A percentile compares a stretch with the other conserved stretches of the same genome.
phyloP scores from a whole-genome alignment of 148 eudicot genomes.

The Chenopodium quinoa region DNA sequence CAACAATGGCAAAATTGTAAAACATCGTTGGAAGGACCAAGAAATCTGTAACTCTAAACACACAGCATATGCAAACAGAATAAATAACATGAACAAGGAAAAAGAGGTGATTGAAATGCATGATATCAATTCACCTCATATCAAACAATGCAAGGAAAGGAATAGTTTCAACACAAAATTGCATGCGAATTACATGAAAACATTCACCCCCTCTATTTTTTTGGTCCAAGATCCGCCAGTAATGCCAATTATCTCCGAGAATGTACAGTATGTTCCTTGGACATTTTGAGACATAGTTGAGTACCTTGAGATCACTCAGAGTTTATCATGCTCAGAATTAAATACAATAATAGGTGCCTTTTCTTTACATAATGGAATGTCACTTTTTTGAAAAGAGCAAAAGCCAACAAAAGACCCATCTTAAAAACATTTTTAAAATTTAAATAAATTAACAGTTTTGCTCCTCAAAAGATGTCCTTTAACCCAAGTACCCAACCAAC shows the following conservation, averaged over 20 bases:
- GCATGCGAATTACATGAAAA: not conserved
- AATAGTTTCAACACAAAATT: not conserved
- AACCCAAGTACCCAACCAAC: constrained; percentile 14
- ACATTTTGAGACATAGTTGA: not conserved
- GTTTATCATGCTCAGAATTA: not conserved
- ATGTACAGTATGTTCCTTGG: not conserved
- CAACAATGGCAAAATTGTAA: not conserved
- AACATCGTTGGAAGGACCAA: not conserved
- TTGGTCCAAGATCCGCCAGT: too few species aligned
- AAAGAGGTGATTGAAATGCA: too few species aligned
- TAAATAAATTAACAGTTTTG: too few species aligned
- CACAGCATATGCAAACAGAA: not conserved
- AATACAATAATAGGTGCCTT: constrained; percentile 3
- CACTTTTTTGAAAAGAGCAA: constrained; percentile 30
- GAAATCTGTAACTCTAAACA: not conserved
- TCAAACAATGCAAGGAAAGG: not conserved
- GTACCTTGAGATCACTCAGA: not conserved
- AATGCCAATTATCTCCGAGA: not conserved
- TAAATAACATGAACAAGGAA: not conserved
- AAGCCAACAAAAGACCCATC: constrained; percentile 24
- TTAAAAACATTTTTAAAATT: not conserved
- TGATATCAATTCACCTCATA: not conserved
- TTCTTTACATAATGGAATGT: constrained; percentile 19
- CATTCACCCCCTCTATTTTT: too few species aligned
- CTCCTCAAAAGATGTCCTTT: constrained; percentile 33